Percentiles rank a stretch among this genome's conserved stretches.
phyloP scores from a whole-genome alignment of 345 rosid genomes.

The Populus simonii region DNA sequence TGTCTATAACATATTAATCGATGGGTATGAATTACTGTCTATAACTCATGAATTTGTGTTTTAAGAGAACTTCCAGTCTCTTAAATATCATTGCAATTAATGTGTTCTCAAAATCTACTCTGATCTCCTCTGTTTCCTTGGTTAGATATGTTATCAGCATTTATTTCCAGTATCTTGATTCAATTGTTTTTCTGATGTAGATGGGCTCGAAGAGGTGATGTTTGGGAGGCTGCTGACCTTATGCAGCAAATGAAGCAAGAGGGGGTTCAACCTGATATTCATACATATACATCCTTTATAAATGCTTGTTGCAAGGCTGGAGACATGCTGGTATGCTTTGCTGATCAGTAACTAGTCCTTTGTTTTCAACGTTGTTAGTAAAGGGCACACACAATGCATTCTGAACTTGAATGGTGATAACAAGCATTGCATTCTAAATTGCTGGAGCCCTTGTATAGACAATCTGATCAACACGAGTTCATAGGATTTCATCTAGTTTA shows the following conservation, averaged over 20 bases:
- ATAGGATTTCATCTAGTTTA: background rate
- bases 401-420: background rate
- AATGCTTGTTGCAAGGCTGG: constrained; percentile 97
- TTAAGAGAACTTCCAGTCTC: background rate
- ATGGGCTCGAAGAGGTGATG: constrained; percentile 98
- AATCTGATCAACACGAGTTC: background rate
- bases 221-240: constrained; percentile 96
- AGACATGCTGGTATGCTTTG: constrained; percentile 69
- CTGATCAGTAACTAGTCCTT: background rate
- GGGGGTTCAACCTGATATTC: constrained; percentile 86
- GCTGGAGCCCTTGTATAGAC: background rate
- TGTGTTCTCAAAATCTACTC: background rate
- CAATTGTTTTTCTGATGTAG: constrained; percentile 26
- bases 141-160: background rate
- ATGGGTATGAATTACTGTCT: constrained; percentile 54
- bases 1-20: constrained; percentile 83
- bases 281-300: constrained; percentile 85
- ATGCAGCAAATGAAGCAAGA: constrained; percentile 90
- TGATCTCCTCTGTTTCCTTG: background rate
- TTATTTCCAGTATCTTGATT: background rate
- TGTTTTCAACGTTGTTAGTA: background rate
- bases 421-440: background rate
- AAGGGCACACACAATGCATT: background rate
- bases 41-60: background rate
- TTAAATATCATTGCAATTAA: background rate